Evolutionary conservation across 208 protist genomes (phyloP), one percentile per base, ranked within the genome.

Genomic region (Trypanosoma grayi): DNA sequence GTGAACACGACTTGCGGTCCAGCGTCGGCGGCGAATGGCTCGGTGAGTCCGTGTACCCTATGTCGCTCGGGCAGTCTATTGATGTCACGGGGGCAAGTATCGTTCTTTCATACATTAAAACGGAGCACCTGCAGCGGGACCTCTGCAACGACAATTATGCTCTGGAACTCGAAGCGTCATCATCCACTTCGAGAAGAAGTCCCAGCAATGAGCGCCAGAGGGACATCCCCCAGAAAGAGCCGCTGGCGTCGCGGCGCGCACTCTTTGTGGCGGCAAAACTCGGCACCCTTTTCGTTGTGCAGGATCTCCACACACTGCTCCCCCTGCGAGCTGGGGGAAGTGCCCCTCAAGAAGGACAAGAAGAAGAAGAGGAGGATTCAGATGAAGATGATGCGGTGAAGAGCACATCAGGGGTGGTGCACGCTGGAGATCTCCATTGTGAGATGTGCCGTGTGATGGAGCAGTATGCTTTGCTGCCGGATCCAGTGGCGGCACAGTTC

Each of bases 191-290:
- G 5, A n/a, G 14, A 22, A n/a, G 4, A n/a, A n/a, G 16, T 43
- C 10, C 39, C 14, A 22, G 10, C 39, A n/a, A 43, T 5, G 39
- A 10, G 20, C 2, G 11, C 11, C 10, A 14, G 39, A n/a, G 4
- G 39, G 20, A 14, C 20, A 4, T 22, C 11, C 39, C 2, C 6
- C 4, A 5, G 11, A 5, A n/a, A 10, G 39, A 58, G 13, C 14
- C 20, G 34, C 34, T 10, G 20, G 24, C 52, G 51, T 41, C 54
- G 0, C 51, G 56, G 25, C 55, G 60, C 45, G 79, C 79, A 7
- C 73, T 89, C 28, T 76, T 81, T 70, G 77, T 92, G 58, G 85
- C 79, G 33, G 65, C 78, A 30, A 87, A 83, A 55, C 54, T 92
- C 16, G 81, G 85, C 44, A 80, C 73, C 8, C 53, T 89, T 14